Percentiles rank a stretch among this genome's conserved stretches.
Conservation (phyloP, 495 filamentous ascomycete species). For the Penicillium riverlandense region DNA sequence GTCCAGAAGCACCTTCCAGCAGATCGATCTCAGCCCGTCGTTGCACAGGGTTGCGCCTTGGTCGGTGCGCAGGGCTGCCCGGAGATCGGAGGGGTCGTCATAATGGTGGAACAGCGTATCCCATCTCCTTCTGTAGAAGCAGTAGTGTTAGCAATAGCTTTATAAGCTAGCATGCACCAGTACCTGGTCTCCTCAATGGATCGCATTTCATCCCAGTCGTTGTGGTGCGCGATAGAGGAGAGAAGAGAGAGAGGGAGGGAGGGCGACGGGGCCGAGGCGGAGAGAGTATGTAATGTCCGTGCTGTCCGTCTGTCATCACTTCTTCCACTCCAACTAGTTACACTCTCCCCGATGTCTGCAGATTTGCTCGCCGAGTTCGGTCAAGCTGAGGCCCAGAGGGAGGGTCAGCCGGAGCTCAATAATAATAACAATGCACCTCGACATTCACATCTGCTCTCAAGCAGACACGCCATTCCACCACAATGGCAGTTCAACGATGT, state of each 20-base stretch:
- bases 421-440: neutral
- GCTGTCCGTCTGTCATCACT: no score
- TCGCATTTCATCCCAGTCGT: conserved; percentile 45
- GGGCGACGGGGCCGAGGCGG: conserved; percentile 12
- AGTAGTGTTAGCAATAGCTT: conserved; percentile 1
- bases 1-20: conserved; percentile 67
- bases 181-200: conserved; percentile 58
- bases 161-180: conserved; percentile 1
- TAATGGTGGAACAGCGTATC: conserved; percentile 54
- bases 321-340: conserved; percentile 2
- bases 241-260: conserved; percentile 8
- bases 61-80: conserved; percentile 53
- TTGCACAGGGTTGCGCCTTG: conserved; percentile 53
- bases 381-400: conserved; percentile 14
- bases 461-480: no score
- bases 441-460: neutral
- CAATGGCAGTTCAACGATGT: neutral
- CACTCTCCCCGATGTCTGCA: conserved; percentile 55
- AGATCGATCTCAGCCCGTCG: conserved; percentile 74
- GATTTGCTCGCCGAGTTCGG: conserved; percentile 71
- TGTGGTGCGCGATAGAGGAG: conserved; percentile 6
- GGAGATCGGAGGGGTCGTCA: conserved; percentile 55
- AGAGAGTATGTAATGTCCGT: no score
- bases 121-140: conserved; percentile 51
- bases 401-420: conserved; percentile 1